phyloP scores from a whole-genome alignment of 768 basidiomycete species.

The Trametes coccinea region DNA sequence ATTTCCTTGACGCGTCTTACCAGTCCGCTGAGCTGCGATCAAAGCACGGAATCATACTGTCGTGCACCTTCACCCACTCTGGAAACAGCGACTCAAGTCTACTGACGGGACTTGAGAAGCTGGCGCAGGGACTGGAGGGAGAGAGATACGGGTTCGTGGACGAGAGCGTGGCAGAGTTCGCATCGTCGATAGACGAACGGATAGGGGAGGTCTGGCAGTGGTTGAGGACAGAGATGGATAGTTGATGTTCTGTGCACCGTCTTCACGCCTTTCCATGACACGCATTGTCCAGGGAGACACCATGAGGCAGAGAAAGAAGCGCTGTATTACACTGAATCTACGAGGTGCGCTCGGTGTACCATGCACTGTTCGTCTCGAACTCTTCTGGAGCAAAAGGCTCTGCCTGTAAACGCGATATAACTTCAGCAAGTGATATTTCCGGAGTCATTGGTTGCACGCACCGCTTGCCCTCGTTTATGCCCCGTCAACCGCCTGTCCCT shows the following conservation, averaged over 20 bases:
- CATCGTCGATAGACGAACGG: neutral
- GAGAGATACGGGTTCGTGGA: slow-evolving; percentile 43
- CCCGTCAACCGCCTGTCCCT: slow-evolving; percentile 89
- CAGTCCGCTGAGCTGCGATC: slow-evolving; percentile 53
- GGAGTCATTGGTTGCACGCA: slow-evolving; percentile 41
- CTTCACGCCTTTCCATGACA: neutral
- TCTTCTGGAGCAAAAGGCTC: slow-evolving; percentile 66
- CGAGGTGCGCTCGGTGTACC: slow-evolving; percentile 60
- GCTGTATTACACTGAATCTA: slow-evolving; percentile 18
- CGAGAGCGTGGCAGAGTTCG: slow-evolving; percentile 21
- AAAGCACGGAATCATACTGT: slow-evolving; percentile 65
- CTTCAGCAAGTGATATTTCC: neutral
- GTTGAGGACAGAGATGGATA: slow-evolving; percentile 35
- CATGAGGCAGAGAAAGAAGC: neutral
- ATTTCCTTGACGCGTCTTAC: neutral
- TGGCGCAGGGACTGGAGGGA: slow-evolving; percentile 35
- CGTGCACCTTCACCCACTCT: slow-evolving; percentile 40
- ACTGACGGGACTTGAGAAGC: slow-evolving; percentile 23
- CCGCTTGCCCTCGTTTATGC: slow-evolving; percentile 80
- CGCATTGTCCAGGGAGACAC: neutral
- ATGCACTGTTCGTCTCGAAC: slow-evolving; percentile 73
- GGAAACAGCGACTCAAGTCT: slow-evolving; percentile 16
- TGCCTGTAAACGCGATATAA: slow-evolving; percentile 43
- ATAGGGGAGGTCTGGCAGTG: slow-evolving; percentile 33
- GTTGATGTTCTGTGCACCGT: slow-evolving; percentile 13